phyloP scores from a whole-genome alignment of 2,329 filamentous ascomycete genomes.

The Chalara sp. region DNA sequence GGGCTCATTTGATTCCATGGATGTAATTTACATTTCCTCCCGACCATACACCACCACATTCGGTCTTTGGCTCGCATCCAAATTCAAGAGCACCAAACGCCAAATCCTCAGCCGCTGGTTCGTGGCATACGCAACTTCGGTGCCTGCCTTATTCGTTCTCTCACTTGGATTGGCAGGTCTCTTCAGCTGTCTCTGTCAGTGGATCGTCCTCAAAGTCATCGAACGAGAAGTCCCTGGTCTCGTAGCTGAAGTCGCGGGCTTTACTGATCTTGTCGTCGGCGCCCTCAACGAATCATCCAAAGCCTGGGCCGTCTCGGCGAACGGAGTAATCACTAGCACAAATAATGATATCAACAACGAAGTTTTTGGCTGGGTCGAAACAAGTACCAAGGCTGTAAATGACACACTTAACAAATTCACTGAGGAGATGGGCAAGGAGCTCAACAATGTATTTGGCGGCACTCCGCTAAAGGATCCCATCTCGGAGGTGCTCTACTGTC shows the following conservation, averaged over 20 bases:
- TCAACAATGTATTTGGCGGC: constrained; percentile 73
- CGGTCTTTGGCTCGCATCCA: constrained; percentile 64
- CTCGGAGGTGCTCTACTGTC: constrained; percentile 72
- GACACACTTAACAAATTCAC: constrained; percentile 79
- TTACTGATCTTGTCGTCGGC: constrained; percentile 56
- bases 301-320: constrained; percentile 58
- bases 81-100: constrained; percentile 52
- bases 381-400: constrained; percentile 76
- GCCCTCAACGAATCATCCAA: constrained; percentile 57
- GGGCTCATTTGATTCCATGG: constrained; percentile 70
- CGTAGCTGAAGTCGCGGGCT: constrained; percentile 56
- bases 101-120: constrained; percentile 61
- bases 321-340: constrained; percentile 51
- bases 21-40: constrained; percentile 82
- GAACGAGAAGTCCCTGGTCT: constrained; percentile 59
- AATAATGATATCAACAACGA: constrained; percentile 73
- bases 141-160: constrained; percentile 62
- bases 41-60: constrained; percentile 67
- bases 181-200: constrained; percentile 62
- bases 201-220: constrained; percentile 54
- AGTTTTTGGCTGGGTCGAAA: constrained; percentile 80
- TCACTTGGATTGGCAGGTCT: constrained; percentile 61
- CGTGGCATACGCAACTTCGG: constrained; percentile 61
- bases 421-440: constrained; percentile 63
- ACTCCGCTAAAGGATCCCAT: constrained; percentile 77